Evolutionary conservation across 2,329 filamentous ascomycete species (phyloP).

Genomic region (Claviceps monticola): DNA sequence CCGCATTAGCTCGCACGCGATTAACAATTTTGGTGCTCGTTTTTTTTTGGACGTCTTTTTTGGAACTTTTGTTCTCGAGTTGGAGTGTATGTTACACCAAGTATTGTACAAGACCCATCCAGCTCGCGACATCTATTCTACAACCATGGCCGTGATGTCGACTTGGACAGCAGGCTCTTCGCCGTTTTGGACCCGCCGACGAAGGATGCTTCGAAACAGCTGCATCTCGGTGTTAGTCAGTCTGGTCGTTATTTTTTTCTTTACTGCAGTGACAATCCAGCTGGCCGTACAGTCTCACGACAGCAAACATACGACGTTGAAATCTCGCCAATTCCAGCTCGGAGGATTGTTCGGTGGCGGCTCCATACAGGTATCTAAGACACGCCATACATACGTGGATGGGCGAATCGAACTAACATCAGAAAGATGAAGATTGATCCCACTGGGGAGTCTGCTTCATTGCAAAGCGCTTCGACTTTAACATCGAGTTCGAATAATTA

Average conservation of each 20-base stretch:
- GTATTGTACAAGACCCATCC: not conserved
- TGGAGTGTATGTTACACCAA: slow-evolving; percentile 12
- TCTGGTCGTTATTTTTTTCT: slow-evolving; percentile 4
- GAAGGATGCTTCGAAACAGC: not conserved
- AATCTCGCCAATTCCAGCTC: slow-evolving; percentile 14
- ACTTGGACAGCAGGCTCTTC: not conserved
- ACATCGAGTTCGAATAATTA: not conserved
- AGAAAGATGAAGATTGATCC: not conserved
- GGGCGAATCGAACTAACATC: not conserved
- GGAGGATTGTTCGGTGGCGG: slow-evolving; percentile 9
- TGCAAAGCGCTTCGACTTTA: not conserved
- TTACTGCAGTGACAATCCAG: slow-evolving; percentile 5
- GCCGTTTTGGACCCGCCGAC: not conserved
- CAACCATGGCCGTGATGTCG: not conserved
- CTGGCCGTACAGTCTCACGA: not conserved
- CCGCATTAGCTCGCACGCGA: not conserved
- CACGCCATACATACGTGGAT: not conserved
- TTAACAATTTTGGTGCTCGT: slow-evolving; percentile 1
- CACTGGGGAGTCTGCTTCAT: not conserved
- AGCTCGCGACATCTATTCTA: not conserved
- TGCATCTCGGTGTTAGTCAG: not conserved
- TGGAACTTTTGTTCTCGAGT: slow-evolving; percentile 12
- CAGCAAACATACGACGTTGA: not conserved
- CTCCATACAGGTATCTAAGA: slow-evolving; percentile 7
- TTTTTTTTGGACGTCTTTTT: slow-evolving; percentile 6